Base-by-base conservation (phyloP, 345 rosid species). In the Eucalyptus fibrosa region DNA sequence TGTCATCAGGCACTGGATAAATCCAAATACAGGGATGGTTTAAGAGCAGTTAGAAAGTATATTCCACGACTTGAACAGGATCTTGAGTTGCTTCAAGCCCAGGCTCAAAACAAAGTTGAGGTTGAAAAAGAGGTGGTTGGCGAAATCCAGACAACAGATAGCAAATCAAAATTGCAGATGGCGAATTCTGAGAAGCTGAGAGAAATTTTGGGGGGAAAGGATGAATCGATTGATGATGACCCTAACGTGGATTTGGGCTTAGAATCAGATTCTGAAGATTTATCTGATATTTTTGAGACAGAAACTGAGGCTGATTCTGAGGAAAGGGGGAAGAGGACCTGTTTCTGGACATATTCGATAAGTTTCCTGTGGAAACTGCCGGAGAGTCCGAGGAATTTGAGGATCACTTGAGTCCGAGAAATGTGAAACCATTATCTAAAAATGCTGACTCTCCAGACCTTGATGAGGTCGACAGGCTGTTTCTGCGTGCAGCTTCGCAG, bases 21-120 rank as follows among this genome's bases (percentile, higher is more conserved):
- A 88, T 97, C 99, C 81, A 98, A 95, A 88, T 96, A 94, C 88
- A 90, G 97, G 88, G 99, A 98, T 87, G 96, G 94, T 8, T 96
- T 98, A 62, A 94, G 97, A 83, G 96, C 97, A n/a, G 94, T 98
- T 42, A 93, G 96, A 91, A 95, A 92, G 92, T 90, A 93, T 88
- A 96, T 97, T 53, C 99, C 99, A n/a, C 93, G 95, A 91, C 99
- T 97, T 81, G 94, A 96, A 89, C 98, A 94, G 92, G 99, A 97
- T 85, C 95, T 97, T 50, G 95, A 92, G 92, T 93, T 97, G 93
- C 95, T 94, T 89, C 94, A 88, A 87, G 97, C 95, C 34, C 97
- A 93, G 90, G 89, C 91, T 90, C 90, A 92, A 47, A 56, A 87
- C 4, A 92, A 91, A 88, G 88, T 88, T 87, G 94, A 93, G 55